Percentiles rank a stretch among this genome's conserved stretches.
Conservation (phyloP, 2,329 filamentous ascomycete species). For the Ceratocystis colombiana region DNA sequence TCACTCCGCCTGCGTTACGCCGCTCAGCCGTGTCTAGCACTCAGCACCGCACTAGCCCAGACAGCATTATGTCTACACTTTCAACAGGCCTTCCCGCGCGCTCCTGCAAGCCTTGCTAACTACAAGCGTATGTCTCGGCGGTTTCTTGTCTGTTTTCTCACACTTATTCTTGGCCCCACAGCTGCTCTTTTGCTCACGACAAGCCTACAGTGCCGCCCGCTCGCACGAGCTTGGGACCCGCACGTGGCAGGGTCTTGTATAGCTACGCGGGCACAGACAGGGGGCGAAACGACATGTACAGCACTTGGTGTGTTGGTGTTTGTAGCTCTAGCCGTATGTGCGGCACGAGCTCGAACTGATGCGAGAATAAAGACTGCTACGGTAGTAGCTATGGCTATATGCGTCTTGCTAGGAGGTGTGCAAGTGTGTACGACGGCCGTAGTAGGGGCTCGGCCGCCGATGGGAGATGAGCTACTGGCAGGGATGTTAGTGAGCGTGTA, state of each 20-base stretch:
- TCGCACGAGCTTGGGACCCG: conserved; percentile 34
- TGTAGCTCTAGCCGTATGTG: conserved; percentile 33
- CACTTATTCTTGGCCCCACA: conserved; percentile 32
- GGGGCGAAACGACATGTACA: conserved; percentile 34
- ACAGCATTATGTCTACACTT: conserved; percentile 35
- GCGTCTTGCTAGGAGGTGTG: neutral
- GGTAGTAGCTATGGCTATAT: conserved; percentile 22
- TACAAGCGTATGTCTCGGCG: conserved; percentile 29
- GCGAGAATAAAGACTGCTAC: conserved; percentile 18
- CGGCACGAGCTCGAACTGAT: conserved; percentile 24
- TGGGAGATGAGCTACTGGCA: conserved; percentile 31
- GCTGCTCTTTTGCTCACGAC: conserved; percentile 32
- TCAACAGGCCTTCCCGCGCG: conserved; percentile 28
- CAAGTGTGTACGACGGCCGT: conserved; percentile 19
- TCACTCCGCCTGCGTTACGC: conserved; percentile 33
- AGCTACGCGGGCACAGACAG: conserved; percentile 31
- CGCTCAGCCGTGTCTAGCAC: conserved; percentile 33
- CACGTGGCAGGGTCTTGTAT: conserved; percentile 31
- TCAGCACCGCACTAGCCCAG: conserved; percentile 33
- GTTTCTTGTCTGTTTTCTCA: conserved; percentile 30
- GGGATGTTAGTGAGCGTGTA: conserved; percentile 33
- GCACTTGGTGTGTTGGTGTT: conserved; percentile 33
- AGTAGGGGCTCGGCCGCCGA: conserved; percentile 29
- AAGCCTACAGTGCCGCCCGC: conserved; percentile 34
- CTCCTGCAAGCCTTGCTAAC: neutral